These are phyloP conservation scores for Enteropsectra breve DNA, from an alignment of 371 early-diverging fungal species.

Conservation along the genomic window DNA sequence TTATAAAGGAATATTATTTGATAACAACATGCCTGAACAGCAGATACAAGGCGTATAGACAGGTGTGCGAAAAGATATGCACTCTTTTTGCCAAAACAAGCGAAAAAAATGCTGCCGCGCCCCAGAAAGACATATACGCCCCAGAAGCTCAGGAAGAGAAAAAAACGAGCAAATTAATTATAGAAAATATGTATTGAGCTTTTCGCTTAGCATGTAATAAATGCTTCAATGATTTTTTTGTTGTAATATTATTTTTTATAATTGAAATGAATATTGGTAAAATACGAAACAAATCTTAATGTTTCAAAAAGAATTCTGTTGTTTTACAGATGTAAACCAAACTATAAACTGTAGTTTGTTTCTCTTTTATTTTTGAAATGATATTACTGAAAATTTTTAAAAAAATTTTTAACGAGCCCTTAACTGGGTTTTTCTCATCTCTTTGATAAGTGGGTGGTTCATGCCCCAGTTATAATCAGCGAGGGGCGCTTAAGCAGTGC, in stretches of 20 bases:
- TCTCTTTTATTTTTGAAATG: not conserved
- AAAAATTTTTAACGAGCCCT: conserved; percentile 3
- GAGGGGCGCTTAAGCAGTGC: not conserved
- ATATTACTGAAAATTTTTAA: not conserved
- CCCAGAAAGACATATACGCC: no score
- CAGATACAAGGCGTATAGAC: conserved; percentile 23
- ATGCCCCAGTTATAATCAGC: conserved; percentile 27
- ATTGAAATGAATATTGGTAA: no score
- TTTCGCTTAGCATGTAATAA: no score
- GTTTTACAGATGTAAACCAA: not conserved
- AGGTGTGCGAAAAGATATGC: conserved; percentile 22
- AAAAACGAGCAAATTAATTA: no score
- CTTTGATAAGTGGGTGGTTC: conserved; percentile 20
- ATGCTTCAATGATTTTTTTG: no score
- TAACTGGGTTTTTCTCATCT: conserved; percentile 17
- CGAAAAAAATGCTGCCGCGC: not conserved
- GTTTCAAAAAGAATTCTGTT: not conserved
- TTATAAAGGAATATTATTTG: conserved; percentile 43
- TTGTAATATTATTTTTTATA: no score
- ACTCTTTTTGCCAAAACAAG: conserved; percentile 12
- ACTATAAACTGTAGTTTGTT: not conserved
- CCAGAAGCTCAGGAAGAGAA: no score
- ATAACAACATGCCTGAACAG: conserved; percentile 26
- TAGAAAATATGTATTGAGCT: no score
- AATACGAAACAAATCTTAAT: no score